Evolutionary conservation across 1,139 yeast genomes (phyloP).

Genomic region (Geotrichum carabidarum): DNA sequence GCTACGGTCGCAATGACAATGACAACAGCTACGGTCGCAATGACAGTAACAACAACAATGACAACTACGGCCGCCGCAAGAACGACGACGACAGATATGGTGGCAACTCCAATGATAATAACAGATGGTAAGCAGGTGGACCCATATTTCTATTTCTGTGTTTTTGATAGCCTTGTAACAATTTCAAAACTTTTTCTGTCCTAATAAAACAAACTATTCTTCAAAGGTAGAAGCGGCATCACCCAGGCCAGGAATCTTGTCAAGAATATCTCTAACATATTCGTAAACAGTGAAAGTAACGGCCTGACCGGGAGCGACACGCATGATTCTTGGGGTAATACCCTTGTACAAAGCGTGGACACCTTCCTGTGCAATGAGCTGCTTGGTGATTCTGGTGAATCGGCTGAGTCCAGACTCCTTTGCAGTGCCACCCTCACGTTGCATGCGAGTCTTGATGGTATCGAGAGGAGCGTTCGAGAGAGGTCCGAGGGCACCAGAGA

Average conservation of each 20-base stretch:
- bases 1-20: not conserved
- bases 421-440: slow-evolving; percentile 69
- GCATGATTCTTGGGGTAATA: slow-evolving; percentile 96
- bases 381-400: slow-evolving; percentile 74
- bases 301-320: slow-evolving; percentile 99
- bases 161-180: not conserved
- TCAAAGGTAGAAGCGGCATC: slow-evolving; percentile 33
- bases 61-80: slow-evolving; percentile 20
- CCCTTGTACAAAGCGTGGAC: slow-evolving; percentile 85
- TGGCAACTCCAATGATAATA: slow-evolving; percentile 3
- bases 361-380: slow-evolving; percentile 85
- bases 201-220: slow-evolving; percentile 26
- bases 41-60: slow-evolving; percentile 8
- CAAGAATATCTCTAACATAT: slow-evolving; percentile 68
- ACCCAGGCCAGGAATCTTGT: slow-evolving; percentile 42
- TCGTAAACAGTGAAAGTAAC: slow-evolving; percentile 97
- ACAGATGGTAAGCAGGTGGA: not conserved
- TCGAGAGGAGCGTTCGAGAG: slow-evolving; percentile 96
- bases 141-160: not conserved
- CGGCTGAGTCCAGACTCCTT: slow-evolving; percentile 71
- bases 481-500: slow-evolving; percentile 97
- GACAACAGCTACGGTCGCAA: not conserved
- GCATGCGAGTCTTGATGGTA: slow-evolving; percentile 95
- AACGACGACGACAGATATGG: slow-evolving; percentile 16
- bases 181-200: not conserved